These are phyloP conservation scores for Ceratobasidium sp. DNA, from an alignment of 1,284 basidiomycete species.

Conservation along the genomic window DNA sequence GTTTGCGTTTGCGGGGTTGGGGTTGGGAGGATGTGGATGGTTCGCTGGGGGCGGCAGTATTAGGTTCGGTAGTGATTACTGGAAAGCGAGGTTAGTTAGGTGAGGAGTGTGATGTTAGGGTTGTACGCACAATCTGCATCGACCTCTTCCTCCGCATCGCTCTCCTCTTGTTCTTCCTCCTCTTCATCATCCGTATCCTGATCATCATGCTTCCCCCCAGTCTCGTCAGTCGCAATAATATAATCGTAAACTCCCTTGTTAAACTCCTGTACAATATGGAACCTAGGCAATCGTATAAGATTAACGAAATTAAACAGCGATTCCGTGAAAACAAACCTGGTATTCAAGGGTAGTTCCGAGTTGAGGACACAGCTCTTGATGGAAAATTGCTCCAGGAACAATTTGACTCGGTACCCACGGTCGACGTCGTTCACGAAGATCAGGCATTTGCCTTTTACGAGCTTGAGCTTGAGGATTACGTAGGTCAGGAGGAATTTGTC, in stretches of 20 bases:
- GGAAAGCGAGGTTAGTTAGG: neutral
- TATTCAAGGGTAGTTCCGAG: conserved; percentile 95
- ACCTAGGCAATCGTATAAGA: conserved; percentile 64
- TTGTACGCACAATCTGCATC: conserved; percentile 53
- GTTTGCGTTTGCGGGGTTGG: conserved; percentile 52
- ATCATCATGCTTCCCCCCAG: conserved; percentile 66
- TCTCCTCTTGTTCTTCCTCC: conserved; percentile 57
- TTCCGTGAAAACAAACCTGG: conserved; percentile 64
- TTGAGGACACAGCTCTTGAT: conserved; percentile 97
- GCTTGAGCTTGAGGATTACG: conserved; percentile 93
- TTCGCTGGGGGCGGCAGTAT: neutral
- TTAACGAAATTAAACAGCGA: conserved; percentile 35
- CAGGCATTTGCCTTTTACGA: conserved; percentile 96
- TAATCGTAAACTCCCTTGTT: conserved; percentile 99
- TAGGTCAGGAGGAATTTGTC: conserved; percentile 97
- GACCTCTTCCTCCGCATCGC: conserved; percentile 58
- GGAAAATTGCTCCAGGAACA: conserved; percentile 98
- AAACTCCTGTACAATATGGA: conserved; percentile 98
- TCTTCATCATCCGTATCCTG: conserved; percentile 65
- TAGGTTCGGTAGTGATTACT: conserved; percentile 29
- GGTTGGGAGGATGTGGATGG: conserved; percentile 19
- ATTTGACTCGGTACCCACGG: conserved; percentile 92
- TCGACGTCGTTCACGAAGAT: conserved; percentile 98
- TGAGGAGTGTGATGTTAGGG: neutral
- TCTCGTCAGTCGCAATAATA: conserved; percentile 98